Conservation (phyloP, 257 asterid species). For the Apocynum venetum region DNA sequence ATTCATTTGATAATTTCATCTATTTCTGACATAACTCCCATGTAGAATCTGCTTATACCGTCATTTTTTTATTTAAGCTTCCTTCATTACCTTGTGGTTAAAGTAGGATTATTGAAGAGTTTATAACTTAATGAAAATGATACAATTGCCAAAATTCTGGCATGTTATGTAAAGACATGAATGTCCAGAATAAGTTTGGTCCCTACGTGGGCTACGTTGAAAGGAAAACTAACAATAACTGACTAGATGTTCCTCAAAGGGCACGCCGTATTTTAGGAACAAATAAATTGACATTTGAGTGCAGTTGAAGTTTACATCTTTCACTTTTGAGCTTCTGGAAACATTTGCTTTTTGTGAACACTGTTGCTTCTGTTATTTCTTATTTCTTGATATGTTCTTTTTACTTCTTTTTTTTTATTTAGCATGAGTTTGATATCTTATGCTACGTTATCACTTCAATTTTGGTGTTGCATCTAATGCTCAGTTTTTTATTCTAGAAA, state of each 20-base stretch:
- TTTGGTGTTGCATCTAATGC: neutral
- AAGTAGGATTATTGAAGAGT: neutral
- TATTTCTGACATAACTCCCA: neutral
- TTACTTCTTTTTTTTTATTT: neutral
- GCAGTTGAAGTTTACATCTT: neutral
- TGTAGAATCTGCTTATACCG: neutral
- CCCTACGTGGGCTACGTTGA: neutral
- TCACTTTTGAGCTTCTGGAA: neutral
- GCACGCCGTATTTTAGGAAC: neutral
- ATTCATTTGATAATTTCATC: neutral
- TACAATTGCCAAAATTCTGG: neutral
- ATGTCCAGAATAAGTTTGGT: neutral
- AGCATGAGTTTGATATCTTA: neutral
- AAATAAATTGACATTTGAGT: neutral
- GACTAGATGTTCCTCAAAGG: neutral
- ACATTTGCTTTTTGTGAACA: neutral
- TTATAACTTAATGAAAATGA: neutral
- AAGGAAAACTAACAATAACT: neutral
- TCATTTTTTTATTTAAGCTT: neutral
- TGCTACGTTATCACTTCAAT: constrained; percentile 6
- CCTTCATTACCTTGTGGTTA: neutral
- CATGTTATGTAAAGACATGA: neutral
- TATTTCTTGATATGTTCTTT: neutral
- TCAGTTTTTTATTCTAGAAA: constrained; percentile 30
- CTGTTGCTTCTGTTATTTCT: neutral